Conservation (phyloP, 1,284 basidiomycete species). For the Termitomyces sp. region DNA sequence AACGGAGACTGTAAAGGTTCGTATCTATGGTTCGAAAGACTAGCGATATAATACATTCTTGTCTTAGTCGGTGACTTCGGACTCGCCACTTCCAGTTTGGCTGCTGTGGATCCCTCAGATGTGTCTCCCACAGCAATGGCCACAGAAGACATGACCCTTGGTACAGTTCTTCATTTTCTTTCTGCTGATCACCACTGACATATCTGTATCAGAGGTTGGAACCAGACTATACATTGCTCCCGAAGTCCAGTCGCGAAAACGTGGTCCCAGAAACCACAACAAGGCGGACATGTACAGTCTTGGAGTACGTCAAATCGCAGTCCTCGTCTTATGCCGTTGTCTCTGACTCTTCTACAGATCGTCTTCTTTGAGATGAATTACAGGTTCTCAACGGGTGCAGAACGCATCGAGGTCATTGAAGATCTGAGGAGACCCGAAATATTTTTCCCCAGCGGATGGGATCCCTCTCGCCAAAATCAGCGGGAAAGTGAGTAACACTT, state of each 20-base stretch:
- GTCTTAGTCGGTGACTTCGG: conserved; percentile 87
- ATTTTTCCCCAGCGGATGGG: conserved; percentile 77
- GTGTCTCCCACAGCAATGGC: conserved; percentile 41
- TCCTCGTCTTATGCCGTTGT: not conserved
- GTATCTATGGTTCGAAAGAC: not conserved
- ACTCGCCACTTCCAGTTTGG: conserved; percentile 79
- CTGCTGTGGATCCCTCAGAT: conserved; percentile 67
- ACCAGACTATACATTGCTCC: conserved; percentile 93
- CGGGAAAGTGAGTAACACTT: conserved; percentile 49
- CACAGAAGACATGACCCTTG: conserved; percentile 70
- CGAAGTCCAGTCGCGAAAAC: conserved; percentile 66
- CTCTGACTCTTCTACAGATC: conserved; percentile 48
- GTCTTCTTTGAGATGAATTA: conserved; percentile 99
- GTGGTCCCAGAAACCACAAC: conserved; percentile 63
- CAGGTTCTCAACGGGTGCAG: conserved; percentile 80
- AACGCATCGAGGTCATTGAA: conserved; percentile 81
- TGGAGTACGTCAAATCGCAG: conserved; percentile 47
- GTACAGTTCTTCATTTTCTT: conserved; percentile 29
- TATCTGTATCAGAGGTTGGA: conserved; percentile 64
- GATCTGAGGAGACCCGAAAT: conserved; percentile 70
- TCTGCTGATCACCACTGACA: not conserved
- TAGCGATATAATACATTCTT: not conserved
- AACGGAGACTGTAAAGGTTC: conserved; percentile 86
- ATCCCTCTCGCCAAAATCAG: conserved; percentile 55
- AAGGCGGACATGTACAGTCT: conserved; percentile 97